Conservation (phyloP, 2,329 filamentous ascomycete genomes). For the Sphaerulina vaccinii region DNA sequence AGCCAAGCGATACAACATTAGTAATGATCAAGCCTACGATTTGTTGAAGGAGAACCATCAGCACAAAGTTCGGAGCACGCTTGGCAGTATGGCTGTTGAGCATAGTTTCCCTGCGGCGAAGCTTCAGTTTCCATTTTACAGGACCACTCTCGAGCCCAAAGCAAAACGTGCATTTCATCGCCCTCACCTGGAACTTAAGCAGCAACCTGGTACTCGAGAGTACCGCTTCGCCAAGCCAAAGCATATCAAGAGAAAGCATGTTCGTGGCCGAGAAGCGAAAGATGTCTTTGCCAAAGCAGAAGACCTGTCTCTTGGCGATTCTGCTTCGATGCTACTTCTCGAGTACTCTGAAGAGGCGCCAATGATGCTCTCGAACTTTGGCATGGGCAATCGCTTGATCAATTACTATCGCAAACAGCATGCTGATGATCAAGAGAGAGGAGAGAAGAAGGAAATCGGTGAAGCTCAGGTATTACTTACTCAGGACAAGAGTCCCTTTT, state of each 20-base stretch:
- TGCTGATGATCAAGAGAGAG: conserved; percentile 67
- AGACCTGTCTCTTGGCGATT: conserved; percentile 78
- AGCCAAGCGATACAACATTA: conserved; percentile 85
- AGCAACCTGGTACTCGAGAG: conserved; percentile 55
- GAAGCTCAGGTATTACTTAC: conserved; percentile 85
- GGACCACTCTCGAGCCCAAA: conserved; percentile 71
- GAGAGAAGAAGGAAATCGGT: conserved; percentile 76
- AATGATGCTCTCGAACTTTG: conserved; percentile 88
- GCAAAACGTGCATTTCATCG: conserved; percentile 81
- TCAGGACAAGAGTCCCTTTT: conserved; percentile 94
- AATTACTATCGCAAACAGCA: conserved; percentile 94
- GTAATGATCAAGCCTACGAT: conserved; percentile 94
- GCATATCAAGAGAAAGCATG: conserved; percentile 74
- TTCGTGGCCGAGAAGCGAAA: conserved; percentile 74
- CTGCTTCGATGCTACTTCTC: conserved; percentile 80
- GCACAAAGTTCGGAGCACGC: conserved; percentile 88
- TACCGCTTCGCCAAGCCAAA: conserved; percentile 73
- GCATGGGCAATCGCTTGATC: conserved; percentile 93
- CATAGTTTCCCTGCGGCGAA: conserved; percentile 90
- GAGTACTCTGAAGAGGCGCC: conserved; percentile 96
- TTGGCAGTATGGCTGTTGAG: conserved; percentile 89
- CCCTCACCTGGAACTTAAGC: conserved; percentile 68
- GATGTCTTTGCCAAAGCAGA: conserved; percentile 77
- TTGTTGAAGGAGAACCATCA: conserved; percentile 95
- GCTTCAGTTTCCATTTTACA: conserved; percentile 94